phyloP scores from a whole-genome alignment of 257 asterid genomes.

The Solanum virginianum region DNA sequence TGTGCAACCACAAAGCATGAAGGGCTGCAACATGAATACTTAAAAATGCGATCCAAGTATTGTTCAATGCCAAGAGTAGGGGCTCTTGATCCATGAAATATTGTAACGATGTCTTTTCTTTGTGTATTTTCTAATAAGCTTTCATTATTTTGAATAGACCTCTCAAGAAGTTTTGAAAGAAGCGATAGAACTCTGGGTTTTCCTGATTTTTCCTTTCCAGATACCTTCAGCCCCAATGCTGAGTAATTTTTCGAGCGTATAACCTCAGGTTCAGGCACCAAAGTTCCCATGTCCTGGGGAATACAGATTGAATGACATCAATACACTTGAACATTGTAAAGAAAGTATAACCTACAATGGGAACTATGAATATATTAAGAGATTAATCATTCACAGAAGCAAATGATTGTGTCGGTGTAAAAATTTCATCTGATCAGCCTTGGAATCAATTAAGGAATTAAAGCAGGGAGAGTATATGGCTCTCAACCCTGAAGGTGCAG shows the following conservation, averaged over 20 bases:
- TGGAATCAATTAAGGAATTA: neutral
- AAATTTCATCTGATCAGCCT: neutral
- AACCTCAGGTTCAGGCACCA: slow-evolving; percentile 29
- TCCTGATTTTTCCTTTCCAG: slow-evolving; percentile 28
- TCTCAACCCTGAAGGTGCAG: neutral
- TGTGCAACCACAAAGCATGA: slow-evolving; percentile 79
- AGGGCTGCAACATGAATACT: slow-evolving; percentile 87
- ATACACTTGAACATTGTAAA: neutral
- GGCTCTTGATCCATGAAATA: slow-evolving; percentile 75
- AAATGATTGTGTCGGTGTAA: neutral
- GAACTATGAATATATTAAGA: neutral
- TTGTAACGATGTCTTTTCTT: slow-evolving; percentile 39
- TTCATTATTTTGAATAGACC: slow-evolving; percentile 48
- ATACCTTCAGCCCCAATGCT: slow-evolving; percentile 45
- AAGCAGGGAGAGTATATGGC: neutral
- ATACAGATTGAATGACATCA: neutral
- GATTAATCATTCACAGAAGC: neutral
- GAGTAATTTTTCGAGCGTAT: slow-evolving; percentile 25
- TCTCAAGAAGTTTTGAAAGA: slow-evolving; percentile 57
- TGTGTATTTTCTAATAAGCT: slow-evolving; percentile 31
- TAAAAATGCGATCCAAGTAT: slow-evolving; percentile 71
- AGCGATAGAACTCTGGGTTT: slow-evolving; percentile 60
- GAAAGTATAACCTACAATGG: neutral
- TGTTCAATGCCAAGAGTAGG: slow-evolving; percentile 63
- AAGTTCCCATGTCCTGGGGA: slow-evolving; percentile 38